phyloP scores from a whole-genome alignment of 441 rosid genomes.

The Euphorbia celastroides region DNA sequence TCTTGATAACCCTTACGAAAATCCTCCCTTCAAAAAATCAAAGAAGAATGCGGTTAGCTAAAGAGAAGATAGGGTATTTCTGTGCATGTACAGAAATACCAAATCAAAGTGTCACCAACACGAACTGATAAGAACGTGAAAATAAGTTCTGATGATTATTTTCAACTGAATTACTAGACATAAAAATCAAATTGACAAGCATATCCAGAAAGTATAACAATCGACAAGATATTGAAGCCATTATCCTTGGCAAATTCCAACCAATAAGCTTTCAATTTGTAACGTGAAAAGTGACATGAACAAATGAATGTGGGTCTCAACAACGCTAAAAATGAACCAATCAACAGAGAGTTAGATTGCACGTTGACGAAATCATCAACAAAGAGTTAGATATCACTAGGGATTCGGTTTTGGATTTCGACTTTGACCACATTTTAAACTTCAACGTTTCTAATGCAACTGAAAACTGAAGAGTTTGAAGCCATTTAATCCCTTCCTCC shows the following conservation, averaged over 20 bases:
- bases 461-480: background rate
- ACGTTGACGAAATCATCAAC: background rate
- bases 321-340: background rate
- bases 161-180: background rate
- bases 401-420: background rate
- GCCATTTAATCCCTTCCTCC: background rate
- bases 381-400: background rate
- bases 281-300: conserved; percentile 1
- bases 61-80: background rate
- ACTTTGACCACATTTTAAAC: background rate
- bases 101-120: background rate
- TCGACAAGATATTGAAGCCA: background rate
- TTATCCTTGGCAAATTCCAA: background rate
- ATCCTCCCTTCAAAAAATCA: conserved; percentile 57
- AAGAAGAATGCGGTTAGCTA: conserved; percentile 16
- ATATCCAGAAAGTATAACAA: background rate
- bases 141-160: background rate
- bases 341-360: no score
- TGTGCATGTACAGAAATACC: background rate
- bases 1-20: conserved; percentile 80
- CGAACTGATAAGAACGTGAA: background rate
- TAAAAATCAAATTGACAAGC: background rate
- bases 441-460: background rate
- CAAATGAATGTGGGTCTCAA: background rate
- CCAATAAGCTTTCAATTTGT: conserved; percentile 7